Percentiles rank a stretch among this genome's conserved stretches.
phyloP scores from a whole-genome alignment of 2,329 filamentous ascomycete genomes.

The Xylaria digitata region DNA sequence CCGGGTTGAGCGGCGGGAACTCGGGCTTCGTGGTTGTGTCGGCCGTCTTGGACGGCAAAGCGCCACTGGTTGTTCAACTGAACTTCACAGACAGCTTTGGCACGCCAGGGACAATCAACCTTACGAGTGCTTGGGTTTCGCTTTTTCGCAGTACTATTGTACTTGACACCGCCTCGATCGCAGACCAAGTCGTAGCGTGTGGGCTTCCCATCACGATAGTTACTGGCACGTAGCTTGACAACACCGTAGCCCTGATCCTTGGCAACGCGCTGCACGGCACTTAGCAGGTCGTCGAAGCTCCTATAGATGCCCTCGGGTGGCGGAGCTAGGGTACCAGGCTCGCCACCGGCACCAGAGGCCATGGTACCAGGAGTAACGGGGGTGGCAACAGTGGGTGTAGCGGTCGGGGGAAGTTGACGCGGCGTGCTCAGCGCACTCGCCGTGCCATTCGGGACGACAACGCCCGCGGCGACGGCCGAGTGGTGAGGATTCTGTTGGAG shows the following conservation, averaged over 20 bases:
- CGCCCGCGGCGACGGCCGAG: slow-evolving; percentile 49
- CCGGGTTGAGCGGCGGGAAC: slow-evolving; percentile 64
- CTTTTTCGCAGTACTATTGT: slow-evolving; percentile 73
- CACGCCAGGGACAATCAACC: slow-evolving; percentile 72
- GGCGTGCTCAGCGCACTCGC: slow-evolving; percentile 48
- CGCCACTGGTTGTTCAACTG: slow-evolving; percentile 72
- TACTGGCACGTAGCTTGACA: slow-evolving; percentile 71
- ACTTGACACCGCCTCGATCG: slow-evolving; percentile 72
- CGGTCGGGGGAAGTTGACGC: slow-evolving; percentile 40
- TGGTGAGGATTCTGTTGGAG: slow-evolving; percentile 51
- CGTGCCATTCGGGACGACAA: slow-evolving; percentile 47
- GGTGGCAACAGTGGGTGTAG: slow-evolving; percentile 37
- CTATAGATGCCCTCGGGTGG: slow-evolving; percentile 71
- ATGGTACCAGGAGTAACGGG: slow-evolving; percentile 47
- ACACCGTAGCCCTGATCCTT: slow-evolving; percentile 73
- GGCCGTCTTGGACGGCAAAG: slow-evolving; percentile 69
- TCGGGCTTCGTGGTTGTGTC: slow-evolving; percentile 71
- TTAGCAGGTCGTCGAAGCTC: slow-evolving; percentile 68
- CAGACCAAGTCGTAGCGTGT: slow-evolving; percentile 72
- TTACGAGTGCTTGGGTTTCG: slow-evolving; percentile 72
- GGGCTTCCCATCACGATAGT: slow-evolving; percentile 71
- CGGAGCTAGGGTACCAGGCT: slow-evolving; percentile 58
- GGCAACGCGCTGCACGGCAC: slow-evolving; percentile 67
- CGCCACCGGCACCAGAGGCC: slow-evolving; percentile 34
- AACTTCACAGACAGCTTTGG: slow-evolving; percentile 72